Evolutionary conservation across 2,329 filamentous ascomycete genomes (phyloP).

Genomic region (Didymosphaeria variabile): DNA sequence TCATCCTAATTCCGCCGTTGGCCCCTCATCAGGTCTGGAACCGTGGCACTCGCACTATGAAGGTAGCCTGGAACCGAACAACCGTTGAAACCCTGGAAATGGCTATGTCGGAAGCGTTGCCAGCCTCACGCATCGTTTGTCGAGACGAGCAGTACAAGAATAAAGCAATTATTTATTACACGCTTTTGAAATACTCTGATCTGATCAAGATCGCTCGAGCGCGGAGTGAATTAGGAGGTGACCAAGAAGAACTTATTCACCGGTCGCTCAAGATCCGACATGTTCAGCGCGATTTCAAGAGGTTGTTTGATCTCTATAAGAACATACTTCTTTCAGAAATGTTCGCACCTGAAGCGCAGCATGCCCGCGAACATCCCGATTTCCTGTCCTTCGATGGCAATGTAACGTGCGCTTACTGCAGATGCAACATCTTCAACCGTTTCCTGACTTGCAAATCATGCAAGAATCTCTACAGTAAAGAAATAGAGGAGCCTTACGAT

Average conservation of each 20-base stretch:
- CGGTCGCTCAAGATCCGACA: conserved; percentile 67
- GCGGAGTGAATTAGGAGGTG: conserved; percentile 57
- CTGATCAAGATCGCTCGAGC: conserved; percentile 67
- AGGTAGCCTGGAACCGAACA: conserved; percentile 97
- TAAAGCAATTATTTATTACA: conserved; percentile 93
- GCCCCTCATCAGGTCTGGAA: conserved; percentile 99
- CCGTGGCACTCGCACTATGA: conserved; percentile 92
- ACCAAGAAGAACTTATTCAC: conserved; percentile 51
- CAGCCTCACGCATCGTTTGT: conserved; percentile 88
- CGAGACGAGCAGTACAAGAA: conserved; percentile 99
- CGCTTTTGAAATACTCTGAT: conserved; percentile 77
- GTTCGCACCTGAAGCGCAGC: conserved; percentile 68
- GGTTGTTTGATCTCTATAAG: conserved; percentile 80
- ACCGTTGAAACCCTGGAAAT: conserved; percentile 90
- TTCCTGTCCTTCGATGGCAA: conserved; percentile 85
- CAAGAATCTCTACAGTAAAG: conserved; percentile 70
- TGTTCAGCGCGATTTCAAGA: conserved; percentile 83
- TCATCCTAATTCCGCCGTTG: conserved; percentile 90
- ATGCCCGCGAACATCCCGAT: conserved; percentile 73
- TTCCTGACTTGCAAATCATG: conserved; percentile 94
- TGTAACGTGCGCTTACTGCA: conserved; percentile 94
- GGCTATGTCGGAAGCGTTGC: conserved; percentile 85
- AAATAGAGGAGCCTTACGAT: conserved; percentile 87
- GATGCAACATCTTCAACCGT: conserved; percentile 95
- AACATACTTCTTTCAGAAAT: conserved; percentile 85